Percentiles rank a stretch among this genome's conserved stretches.
Evolutionary conservation across 1,284 basidiomycete genomes (phyloP).

Genomic region (Mrakiaceae sp.): DNA sequence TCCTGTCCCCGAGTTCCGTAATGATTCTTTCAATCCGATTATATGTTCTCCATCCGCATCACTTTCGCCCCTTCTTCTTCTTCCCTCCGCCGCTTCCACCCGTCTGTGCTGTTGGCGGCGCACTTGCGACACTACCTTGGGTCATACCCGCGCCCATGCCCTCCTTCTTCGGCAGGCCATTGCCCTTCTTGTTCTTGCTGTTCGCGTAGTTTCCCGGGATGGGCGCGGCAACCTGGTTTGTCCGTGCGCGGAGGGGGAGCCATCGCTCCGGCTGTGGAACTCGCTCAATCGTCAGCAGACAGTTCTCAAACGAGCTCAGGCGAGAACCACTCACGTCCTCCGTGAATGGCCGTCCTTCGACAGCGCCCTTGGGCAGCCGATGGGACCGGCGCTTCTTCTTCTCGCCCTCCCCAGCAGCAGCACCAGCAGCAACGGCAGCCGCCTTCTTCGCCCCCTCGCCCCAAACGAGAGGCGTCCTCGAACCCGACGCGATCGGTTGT

Average conservation of each 20-base stretch:
- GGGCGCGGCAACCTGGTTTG: neutral
- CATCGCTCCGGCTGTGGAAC: constrained; percentile 11
- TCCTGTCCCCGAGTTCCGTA: no score
- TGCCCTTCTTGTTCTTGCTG: constrained; percentile 7
- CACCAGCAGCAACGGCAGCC: neutral
- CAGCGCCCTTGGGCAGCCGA: constrained; percentile 10
- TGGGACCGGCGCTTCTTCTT: constrained; percentile 7
- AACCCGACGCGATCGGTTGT: neutral
- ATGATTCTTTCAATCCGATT: no score
- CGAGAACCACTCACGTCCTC: constrained; percentile 12
- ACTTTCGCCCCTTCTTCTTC: constrained; percentile 17
- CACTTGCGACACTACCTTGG: neutral
- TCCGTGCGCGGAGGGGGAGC: constrained; percentile 9
- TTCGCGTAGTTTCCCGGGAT: neutral
- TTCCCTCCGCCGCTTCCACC: constrained; percentile 4
- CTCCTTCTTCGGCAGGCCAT: constrained; percentile 1
- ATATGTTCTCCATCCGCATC: neutral
- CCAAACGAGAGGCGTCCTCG: neutral
- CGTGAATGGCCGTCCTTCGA: constrained; percentile 1
- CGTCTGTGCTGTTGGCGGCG: neutral
- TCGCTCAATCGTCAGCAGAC: no score
- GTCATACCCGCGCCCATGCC: constrained; percentile 11
- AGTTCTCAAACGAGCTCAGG: neutral
- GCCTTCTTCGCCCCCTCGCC: neutral
- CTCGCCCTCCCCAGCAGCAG: neutral